phyloP scores from a whole-genome alignment of 306 rosid species.

The Canavalia gladiata region DNA sequence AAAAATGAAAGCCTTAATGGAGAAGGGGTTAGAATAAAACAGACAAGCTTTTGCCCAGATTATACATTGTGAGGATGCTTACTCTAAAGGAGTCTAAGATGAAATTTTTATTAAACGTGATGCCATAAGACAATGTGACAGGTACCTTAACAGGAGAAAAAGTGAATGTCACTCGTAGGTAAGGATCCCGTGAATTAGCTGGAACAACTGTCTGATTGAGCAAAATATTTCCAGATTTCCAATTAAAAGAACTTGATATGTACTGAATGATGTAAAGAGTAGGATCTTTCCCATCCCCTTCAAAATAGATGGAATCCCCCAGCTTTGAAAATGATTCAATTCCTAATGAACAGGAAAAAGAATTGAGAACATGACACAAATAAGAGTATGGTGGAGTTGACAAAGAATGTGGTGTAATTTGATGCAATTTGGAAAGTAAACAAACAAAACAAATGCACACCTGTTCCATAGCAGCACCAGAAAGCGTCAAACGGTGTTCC shows the following conservation, averaged over 20 bases:
- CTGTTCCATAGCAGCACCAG: constrained; percentile 99
- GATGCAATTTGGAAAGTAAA: not conserved
- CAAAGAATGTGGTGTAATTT: not conserved
- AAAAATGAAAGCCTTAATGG: constrained; percentile 8
- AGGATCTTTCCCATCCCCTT: constrained; percentile 66
- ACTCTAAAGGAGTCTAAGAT: not conserved
- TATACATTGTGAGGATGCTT: not conserved
- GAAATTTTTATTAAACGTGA: not conserved
- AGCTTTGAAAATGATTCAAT: constrained; percentile 89
- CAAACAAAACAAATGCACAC: constrained; percentile 44
- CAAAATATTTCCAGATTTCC: constrained; percentile 70
- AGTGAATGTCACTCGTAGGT: constrained; percentile 61
- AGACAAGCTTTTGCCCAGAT: not conserved
- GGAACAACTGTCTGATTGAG: constrained; percentile 68
- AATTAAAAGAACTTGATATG: constrained; percentile 78
- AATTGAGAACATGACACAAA: not conserved
- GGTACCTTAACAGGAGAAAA: constrained; percentile 60
- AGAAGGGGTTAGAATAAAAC: not conserved
- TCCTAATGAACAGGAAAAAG: constrained; percentile 54
- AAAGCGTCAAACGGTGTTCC: constrained; percentile 67
- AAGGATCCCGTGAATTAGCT: constrained; percentile 70
- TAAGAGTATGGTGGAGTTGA: not conserved
- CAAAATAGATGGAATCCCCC: constrained; percentile 94
- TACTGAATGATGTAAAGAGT: constrained; percentile 80
- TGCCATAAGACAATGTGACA: not conserved